Evolutionary conservation across 495 filamentous ascomycete genomes (phyloP), one percentile per base, ranked within the genome.

Genomic region (Recurvomyces mirabilis): DNA sequence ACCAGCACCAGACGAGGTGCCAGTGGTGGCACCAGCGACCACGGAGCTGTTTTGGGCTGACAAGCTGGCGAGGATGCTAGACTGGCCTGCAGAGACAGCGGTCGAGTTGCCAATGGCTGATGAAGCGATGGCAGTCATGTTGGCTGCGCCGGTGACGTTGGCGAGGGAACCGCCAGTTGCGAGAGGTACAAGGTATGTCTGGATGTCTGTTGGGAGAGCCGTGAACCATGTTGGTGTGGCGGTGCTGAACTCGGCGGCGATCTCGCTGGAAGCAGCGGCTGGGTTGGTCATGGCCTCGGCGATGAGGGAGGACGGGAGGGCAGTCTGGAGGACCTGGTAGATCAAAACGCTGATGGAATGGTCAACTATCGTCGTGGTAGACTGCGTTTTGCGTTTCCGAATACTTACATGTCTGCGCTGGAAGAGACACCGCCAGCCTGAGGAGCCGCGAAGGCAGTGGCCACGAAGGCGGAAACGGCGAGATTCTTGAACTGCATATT

Each of bases 401-500:
- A 18, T 34, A 30, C 46, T 39, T 42, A 47, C 52, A 35, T 28
- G 28, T 43, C 38, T 5, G 46, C 2, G 24, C 28, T 21, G 20
- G 41, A 15, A 15, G 23, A 33, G 15, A 39, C 43, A n/a, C n/a
- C n/a, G n/a, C n/a, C n/a, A 26, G 34, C 20, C 20, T 43, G 40
- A 17, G 18, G 20, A 4, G n/a, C 32, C 20, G 54, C 54, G 20
- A 43, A 14, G 19, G 51, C 54, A 19, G 42, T 20, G 39, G 51
- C 54, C 36, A 32, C 46, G 25, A 57, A 33, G 47, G 51, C 54
- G 30, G 47, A 46, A 30, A 57, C 14, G 21, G 51, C 41, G 26
- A 57, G 35, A 23, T 29, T 19, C 34, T 47, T 57, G 54, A 21
- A 57, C 38, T 56, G 53, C 54, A 57, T 57, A n/a, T 41, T 53